These are phyloP conservation scores for Aspergillus egyptiacus DNA, from an alignment of 495 filamentous ascomycete species.

Conservation along the genomic window DNA sequence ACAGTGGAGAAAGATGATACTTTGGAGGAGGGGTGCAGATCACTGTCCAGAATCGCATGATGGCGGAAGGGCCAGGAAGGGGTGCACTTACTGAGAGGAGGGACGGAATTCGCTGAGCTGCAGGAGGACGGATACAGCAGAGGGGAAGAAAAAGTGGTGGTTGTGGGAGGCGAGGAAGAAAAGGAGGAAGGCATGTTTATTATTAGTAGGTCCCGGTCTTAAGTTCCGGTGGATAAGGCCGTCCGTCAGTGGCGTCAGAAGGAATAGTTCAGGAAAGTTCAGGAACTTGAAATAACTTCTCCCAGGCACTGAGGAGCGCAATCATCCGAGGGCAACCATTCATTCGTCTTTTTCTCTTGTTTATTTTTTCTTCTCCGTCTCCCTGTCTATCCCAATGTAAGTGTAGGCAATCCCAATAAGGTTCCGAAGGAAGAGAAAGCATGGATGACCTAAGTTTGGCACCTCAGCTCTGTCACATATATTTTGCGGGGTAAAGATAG, in stretches of 20 bases:
- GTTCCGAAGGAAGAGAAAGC: background rate
- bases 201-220: too few species aligned
- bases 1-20: background rate
- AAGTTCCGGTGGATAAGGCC: background rate
- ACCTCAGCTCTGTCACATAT: background rate
- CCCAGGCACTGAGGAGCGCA: background rate
- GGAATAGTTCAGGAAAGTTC: constrained; percentile 8
- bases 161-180: constrained; percentile 23
- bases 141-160: constrained; percentile 27
- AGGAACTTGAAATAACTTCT: background rate
- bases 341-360: background rate
- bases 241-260: background rate
- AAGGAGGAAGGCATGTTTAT: constrained; percentile 15
- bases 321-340: background rate
- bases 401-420: too few species aligned
- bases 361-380: background rate
- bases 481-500: constrained; percentile 2
- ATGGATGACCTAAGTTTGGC: constrained; percentile 2
- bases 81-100: constrained; percentile 22
- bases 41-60: background rate
- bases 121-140: constrained; percentile 37
- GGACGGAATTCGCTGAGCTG: constrained; percentile 20
- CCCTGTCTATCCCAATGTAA: background rate
- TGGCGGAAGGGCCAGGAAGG: background rate
- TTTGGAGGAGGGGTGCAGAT: background rate